A percentile compares a stretch with the other conserved stretches of the same genome.
These are phyloP conservation scores for Aspergillus melleus DNA, from an alignment of 2,329 filamentous ascomycete species.

Conservation along the genomic window DNA sequence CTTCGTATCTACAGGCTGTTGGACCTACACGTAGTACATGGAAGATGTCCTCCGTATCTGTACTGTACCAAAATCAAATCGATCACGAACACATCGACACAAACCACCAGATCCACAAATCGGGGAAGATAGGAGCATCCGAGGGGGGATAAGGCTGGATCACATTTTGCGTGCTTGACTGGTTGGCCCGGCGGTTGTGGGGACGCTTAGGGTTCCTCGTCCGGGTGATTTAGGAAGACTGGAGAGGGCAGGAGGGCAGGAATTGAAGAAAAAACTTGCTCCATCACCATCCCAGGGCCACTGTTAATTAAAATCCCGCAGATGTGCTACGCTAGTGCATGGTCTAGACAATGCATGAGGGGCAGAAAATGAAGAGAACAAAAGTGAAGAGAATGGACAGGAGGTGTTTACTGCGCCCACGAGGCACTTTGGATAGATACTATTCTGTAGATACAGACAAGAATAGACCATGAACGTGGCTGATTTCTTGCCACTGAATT, in stretches of 20 bases:
- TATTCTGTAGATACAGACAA: neutral
- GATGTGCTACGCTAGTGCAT: neutral
- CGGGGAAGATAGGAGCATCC: constrained; percentile 9
- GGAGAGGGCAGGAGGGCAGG: neutral
- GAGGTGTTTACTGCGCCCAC: neutral
- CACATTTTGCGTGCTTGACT: constrained; percentile 5
- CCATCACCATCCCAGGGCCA: neutral
- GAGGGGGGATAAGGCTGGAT: constrained; percentile 2
- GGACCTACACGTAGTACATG: neutral
- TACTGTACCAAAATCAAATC: neutral
- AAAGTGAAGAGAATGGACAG: neutral
- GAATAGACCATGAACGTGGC: no score
- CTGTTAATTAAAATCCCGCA: constrained; percentile 12
- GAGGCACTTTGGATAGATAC: neutral
- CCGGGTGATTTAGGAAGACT: constrained; percentile 18
- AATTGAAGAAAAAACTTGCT: constrained; percentile 2
- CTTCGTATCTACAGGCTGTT: no score
- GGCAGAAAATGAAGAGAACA: neutral
- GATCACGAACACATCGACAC: neutral
- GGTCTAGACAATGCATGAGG: constrained; percentile 1
- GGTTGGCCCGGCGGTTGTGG: constrained; percentile 7
- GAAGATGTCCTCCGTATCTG: neutral
- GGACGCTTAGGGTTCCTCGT: constrained; percentile 8
- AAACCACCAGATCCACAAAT: constrained; percentile 5
- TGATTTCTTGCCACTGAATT: neutral